Base-by-base conservation (phyloP, 495 filamentous ascomycete species). In the Glonium stellatum region DNA sequence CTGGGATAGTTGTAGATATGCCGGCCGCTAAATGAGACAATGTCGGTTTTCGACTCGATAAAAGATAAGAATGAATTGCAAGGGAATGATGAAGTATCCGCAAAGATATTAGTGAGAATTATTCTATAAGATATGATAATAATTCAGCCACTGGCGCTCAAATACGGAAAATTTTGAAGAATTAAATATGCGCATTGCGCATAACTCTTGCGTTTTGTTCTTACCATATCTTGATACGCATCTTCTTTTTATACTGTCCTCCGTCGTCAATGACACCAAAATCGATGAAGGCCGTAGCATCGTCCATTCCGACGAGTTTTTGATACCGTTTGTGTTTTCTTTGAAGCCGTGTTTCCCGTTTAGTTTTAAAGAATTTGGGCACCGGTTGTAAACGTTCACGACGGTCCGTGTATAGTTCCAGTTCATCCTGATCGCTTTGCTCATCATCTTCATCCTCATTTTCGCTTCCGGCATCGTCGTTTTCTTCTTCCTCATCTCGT, bases 1-100 rank as follows among this genome's bases (percentile, higher is more conserved):
- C 75, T 77, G n/a, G 79, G 76, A 60, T 82, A 78, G 57, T 83
- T 81, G 70, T 78, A 79, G 56, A 83, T 79, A 58, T 69, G 74
- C 54, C 71, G 72, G 11, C 80, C 79, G 59, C 21, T 51, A 6
- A 31, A 31, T 31, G 6, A 31, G 6, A 6, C 27, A 31, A 31
- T 31, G 27, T 31, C 27, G 6, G 27, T 31, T 31, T 31, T 31
- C 27, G 6, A 31, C 27, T 3, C 6, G 27, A 2, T 31, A 6
- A 2, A 31, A 31, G 6, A 31, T 31, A 31, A 3, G 6, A 31
- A 31, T 31, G 2, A 6, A 31, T 31, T 31, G 2, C 6, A 31
- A 6, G 6, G 27, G 6, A 31, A 31, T 31, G 27, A 31, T 31
- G 27, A 31, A 31, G 27, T 31, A 31, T 31, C 27, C 27, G 27